Percentiles rank a stretch among this genome's conserved stretches.
phyloP scores from a whole-genome alignment of 75 land plant genomes.

The Picea glauca region DNA sequence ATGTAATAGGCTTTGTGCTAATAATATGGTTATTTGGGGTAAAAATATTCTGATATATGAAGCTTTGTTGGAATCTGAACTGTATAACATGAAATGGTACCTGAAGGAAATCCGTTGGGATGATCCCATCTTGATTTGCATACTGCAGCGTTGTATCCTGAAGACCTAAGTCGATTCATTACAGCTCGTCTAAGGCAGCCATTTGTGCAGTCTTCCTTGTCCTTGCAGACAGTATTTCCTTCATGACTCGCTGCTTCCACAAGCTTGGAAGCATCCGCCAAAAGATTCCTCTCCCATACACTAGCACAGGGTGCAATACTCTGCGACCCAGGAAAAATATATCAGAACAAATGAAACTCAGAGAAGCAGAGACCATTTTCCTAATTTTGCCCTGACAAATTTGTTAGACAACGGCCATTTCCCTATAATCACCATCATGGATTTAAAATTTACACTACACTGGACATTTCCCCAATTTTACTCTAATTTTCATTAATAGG shows the following conservation, averaged over 20 bases:
- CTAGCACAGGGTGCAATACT: slow-evolving; percentile 43
- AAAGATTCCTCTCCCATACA: slow-evolving; percentile 43
- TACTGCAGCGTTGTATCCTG: slow-evolving; percentile 71
- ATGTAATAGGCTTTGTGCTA: too few relatives aligned
- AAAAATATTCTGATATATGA: too few relatives aligned
- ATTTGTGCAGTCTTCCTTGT: slow-evolving; percentile 28
- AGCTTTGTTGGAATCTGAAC: too few relatives aligned
- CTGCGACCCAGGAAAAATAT: slow-evolving; percentile 17
- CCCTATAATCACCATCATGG: too few relatives aligned
- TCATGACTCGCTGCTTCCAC: slow-evolving; percentile 26
- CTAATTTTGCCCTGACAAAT: too few relatives aligned
- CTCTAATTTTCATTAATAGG: too few relatives aligned
- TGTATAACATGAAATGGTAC: slow-evolving; percentile 18
- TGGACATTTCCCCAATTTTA: too few relatives aligned
- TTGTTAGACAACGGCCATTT: too few relatives aligned
- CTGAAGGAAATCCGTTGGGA: slow-evolving; percentile 42
- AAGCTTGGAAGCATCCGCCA: slow-evolving; percentile 53
- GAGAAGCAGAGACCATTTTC: too few relatives aligned
- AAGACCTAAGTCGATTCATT: slow-evolving; percentile 32
- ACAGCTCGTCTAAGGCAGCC: slow-evolving; percentile 30
- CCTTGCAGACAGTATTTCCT: slow-evolving; percentile 29
- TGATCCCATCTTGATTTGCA: slow-evolving; percentile 88
- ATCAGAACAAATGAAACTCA: background rate
- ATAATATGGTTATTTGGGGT: too few relatives aligned
- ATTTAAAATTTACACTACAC: too few relatives aligned